Conservation (phyloP, 75 land plant genomes). For the Cupressus sempervirens region DNA sequence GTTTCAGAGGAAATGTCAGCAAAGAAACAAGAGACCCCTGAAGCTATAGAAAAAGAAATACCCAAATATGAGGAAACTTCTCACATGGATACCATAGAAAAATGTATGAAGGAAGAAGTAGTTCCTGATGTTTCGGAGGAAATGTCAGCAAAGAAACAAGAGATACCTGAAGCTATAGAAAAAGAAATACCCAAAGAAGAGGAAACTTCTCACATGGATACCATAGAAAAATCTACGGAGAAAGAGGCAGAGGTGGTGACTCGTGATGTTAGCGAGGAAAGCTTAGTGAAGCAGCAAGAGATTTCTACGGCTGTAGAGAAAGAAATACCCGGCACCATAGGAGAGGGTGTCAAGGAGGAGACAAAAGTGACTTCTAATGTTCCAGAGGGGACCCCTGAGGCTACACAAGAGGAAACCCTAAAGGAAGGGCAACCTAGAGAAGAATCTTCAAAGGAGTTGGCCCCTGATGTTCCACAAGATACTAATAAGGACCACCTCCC, state of each 20-base stretch:
- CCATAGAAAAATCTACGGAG: neutral
- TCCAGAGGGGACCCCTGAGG: conserved; percentile 6
- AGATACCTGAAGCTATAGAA: neutral
- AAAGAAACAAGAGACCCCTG: neutral
- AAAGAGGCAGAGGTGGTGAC: neutral
- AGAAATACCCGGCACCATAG: too few species aligned
- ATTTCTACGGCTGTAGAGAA: too few species aligned
- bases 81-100: neutral
- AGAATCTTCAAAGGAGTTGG: neutral
- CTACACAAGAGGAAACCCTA: neutral
- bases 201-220: too few species aligned
- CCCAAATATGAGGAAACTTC: neutral
- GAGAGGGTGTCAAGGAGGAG: too few species aligned
- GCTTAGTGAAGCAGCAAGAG: neutral
- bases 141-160: neutral
- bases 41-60: neutral
- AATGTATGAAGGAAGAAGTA: neutral
- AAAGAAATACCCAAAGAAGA: neutral
- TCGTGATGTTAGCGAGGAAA: neutral
- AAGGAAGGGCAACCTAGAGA: neutral
- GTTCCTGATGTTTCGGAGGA: neutral
- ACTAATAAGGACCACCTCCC: neutral
- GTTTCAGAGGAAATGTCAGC: neutral
- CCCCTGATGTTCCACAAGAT: neutral
- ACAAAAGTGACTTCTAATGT: too few species aligned